Evolutionary conservation across 1,284 basidiomycete species (phyloP), one percentile per base, ranked within the genome.

Genomic region (Somion occarium): DNA sequence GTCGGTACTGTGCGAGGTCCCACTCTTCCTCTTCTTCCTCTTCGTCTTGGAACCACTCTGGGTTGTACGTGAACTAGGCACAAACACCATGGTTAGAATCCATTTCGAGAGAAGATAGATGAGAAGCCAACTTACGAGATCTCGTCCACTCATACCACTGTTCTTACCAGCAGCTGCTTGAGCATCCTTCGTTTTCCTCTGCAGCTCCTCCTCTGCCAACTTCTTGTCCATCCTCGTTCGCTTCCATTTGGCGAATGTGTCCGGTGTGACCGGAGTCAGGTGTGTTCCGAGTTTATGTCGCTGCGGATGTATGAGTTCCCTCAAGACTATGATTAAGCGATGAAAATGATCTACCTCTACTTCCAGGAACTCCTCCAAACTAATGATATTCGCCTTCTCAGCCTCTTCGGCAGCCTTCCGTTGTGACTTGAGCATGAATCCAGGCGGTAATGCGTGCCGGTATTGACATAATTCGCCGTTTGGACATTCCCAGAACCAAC

Each of bases 321-420:
- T 26, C 34, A 27, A 7, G 15, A 7, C 15, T 34, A 34, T 15
- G 7, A 23, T 38, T 18, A 41, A 18, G 46, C 22, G 51, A 48
- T 20, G 30, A 1, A 54, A 49, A 26, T 50, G 44, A 62, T 77
- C 56, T 62, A 93, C 93, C 81, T 98, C 94, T 46, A 92, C 91
- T 73, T 99, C 96, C 53, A 99, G 69, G 75, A 99, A 99, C 60
- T 99, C 97, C 68, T 99, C 96, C 48, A 99, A 64, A 55, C 90
- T 93, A 65, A 99, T 98, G 49, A 80, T 76, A 59, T 93, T 91
- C 42, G 89, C 90, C 69, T 94, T 95, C 34, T 88, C 89, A 1
- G 90, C 89, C 19, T 91, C 91, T 34, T 88, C 90, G 34, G 80
- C 72, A 0, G 90, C 89, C 67, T 94, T 94, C 71, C 80, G 88